Conservation (phyloP, 345 rosid species). For the Nasturtium officinale region DNA sequence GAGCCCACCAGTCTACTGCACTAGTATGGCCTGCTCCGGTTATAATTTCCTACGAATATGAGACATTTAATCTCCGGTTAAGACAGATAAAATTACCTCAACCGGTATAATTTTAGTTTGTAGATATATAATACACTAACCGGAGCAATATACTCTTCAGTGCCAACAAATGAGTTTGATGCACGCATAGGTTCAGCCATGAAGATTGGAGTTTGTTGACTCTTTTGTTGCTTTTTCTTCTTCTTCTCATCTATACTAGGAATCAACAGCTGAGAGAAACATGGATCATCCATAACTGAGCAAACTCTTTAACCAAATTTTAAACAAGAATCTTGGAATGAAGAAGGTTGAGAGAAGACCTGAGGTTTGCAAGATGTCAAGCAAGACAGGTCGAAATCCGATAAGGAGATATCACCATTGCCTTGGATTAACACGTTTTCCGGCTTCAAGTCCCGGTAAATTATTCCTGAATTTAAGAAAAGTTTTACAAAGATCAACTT, state of each 20-base stretch:
- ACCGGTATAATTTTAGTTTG: background rate
- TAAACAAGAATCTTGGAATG: background rate
- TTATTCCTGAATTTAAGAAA: conserved; percentile 60
- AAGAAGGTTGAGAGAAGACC: conserved; percentile 40
- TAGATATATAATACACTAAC: conserved; percentile 47
- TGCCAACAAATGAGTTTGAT: conserved; percentile 95
- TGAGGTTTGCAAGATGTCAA: conserved; percentile 94
- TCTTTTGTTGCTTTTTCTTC: conserved; percentile 57
- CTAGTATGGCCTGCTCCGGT: conserved; percentile 88
- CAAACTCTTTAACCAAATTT: background rate
- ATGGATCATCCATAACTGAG: too few relatives aligned
- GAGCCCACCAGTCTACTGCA: conserved; percentile 99
- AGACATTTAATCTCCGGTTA: conserved; percentile 26
- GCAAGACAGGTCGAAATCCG: conserved; percentile 95
- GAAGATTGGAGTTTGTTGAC: conserved; percentile 69
- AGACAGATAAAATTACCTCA: background rate
- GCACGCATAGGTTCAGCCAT: conserved; percentile 97
- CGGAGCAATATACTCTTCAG: conserved; percentile 98
- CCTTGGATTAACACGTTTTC: conserved; percentile 82
- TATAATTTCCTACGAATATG: conserved; percentile 70
- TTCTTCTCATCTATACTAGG: conserved; percentile 63
- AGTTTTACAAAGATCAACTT: background rate
- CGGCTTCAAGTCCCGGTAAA: conserved; percentile 90
- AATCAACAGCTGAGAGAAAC: conserved; percentile 58
- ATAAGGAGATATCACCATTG: conserved; percentile 75